These are phyloP conservation scores for Ustilago nuda DNA, from an alignment of 1,284 basidiomycete species.

Conservation along the genomic window DNA sequence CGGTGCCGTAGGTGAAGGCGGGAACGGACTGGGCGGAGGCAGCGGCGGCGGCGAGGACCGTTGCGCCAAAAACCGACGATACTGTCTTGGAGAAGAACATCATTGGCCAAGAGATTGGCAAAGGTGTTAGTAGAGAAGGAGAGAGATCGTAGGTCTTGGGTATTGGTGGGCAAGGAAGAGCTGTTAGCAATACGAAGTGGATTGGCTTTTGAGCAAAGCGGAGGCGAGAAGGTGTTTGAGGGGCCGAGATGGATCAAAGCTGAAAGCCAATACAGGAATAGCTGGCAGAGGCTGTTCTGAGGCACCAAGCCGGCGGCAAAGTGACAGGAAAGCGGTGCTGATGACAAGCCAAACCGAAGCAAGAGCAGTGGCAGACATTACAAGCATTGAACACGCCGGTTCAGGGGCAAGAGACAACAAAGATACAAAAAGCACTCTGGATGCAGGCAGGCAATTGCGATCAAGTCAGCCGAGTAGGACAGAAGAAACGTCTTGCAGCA, in stretches of 20 bases:
- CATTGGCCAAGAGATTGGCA: background rate
- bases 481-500: slow-evolving; percentile 2
- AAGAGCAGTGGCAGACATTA: background rate
- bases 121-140: slow-evolving; percentile 11
- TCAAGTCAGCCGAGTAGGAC: slow-evolving; percentile 1
- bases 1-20: slow-evolving; percentile 62
- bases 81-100: slow-evolving; percentile 53
- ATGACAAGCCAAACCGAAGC: background rate
- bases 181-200: background rate
- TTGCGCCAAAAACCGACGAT: slow-evolving; percentile 36
- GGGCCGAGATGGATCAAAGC: background rate
- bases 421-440: background rate
- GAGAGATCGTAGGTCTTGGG: background rate
- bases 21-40: slow-evolving; percentile 24
- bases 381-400: background rate
- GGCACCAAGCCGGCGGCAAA: slow-evolving; percentile 5
- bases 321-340: slow-evolving; percentile 2
- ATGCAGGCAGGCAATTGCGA: background rate
- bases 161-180: background rate
- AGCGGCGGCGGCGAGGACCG: slow-evolving; percentile 28
- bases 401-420: background rate
- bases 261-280: background rate
- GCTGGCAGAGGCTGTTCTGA: background rate
- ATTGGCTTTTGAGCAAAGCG: slow-evolving; percentile 13
- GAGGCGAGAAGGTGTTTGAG: background rate